phyloP scores from a whole-genome alignment of 164 flowering plant genomes.

The Macadamia tetraphylla region DNA sequence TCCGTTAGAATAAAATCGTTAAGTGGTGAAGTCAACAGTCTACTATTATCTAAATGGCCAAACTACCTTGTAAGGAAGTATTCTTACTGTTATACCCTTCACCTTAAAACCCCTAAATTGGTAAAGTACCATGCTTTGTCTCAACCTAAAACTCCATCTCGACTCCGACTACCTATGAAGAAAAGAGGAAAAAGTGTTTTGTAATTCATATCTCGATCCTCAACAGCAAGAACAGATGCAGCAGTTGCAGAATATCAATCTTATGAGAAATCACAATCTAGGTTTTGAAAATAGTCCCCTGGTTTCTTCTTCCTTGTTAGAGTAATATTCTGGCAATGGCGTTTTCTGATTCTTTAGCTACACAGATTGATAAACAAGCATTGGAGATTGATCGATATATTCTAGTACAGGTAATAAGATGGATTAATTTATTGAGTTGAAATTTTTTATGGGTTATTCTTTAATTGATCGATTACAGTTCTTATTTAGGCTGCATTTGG shows the following conservation, averaged over 20 bases:
- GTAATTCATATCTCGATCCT: conserved; percentile 7
- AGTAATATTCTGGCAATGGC: conserved; percentile 15
- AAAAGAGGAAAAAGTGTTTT: background rate
- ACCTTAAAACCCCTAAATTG: too few species aligned
- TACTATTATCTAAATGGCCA: too few species aligned
- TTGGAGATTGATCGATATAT: conserved; percentile 42
- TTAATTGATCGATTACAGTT: background rate
- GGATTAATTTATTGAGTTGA: background rate
- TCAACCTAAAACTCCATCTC: too few species aligned
- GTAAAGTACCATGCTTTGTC: too few species aligned
- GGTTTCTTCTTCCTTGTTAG: background rate
- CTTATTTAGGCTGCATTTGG: background rate
- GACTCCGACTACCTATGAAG: too few species aligned
- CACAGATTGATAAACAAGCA: conserved; percentile 33
- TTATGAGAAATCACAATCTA: conserved; percentile 4
- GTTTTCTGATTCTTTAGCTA: conserved; percentile 17
- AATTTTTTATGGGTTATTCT: background rate
- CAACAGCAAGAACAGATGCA: conserved; percentile 7
- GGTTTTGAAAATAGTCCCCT: conserved; percentile 3
- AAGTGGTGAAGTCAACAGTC: too few species aligned
- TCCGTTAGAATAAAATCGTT: too few species aligned
- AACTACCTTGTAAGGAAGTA: too few species aligned
- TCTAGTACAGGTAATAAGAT: conserved; percentile 35
- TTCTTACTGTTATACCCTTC: too few species aligned
- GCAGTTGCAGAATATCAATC: background rate